Evolutionary conservation across 768 basidiomycete genomes (phyloP).

Genomic region (Naganishia antarctica): DNA sequence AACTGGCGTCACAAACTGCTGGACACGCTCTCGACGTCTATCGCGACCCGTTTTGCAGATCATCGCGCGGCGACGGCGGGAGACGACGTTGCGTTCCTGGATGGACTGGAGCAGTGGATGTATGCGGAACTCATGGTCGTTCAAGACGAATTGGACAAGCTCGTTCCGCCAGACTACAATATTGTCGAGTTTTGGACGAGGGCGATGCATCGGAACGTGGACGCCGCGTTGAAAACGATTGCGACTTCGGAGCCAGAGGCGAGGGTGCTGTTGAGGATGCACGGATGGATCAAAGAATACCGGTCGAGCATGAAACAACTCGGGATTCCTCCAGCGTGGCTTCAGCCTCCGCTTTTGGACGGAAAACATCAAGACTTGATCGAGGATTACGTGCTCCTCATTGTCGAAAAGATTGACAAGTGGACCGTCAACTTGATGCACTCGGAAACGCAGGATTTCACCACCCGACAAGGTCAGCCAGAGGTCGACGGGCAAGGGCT

Average conservation of each 20-base stretch:
- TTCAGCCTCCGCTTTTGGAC: conserved; percentile 85
- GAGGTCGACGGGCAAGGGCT: conserved; percentile 82
- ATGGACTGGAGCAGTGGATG: conserved; percentile 71
- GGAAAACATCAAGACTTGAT: conserved; percentile 90
- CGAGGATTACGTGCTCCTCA: conserved; percentile 89
- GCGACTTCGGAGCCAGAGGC: conserved; percentile 75
- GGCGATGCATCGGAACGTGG: conserved; percentile 82
- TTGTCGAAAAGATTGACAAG: conserved; percentile 91
- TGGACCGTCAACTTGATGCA: conserved; percentile 93
- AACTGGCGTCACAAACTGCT: conserved; percentile 87
- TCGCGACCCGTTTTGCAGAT: conserved; percentile 64
- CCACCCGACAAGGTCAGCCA: conserved; percentile 72
- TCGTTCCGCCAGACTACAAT: conserved; percentile 89
- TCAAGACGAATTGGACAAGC: conserved; percentile 78
- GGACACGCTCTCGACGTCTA: conserved; percentile 71
- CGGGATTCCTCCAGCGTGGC: conserved; percentile 68
- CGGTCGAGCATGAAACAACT: conserved; percentile 92
- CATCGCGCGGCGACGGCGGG: conserved; percentile 54
- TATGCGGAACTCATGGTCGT: conserved; percentile 93
- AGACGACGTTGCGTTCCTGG: conserved; percentile 66
- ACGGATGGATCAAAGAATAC: conserved; percentile 95
- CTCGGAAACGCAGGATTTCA: conserved; percentile 79
- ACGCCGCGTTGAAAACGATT: conserved; percentile 66
- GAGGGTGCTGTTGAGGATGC: conserved; percentile 74
- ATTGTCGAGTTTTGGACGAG: conserved; percentile 76